These are phyloP conservation scores for Talaromyces amestolkiae DNA, from an alignment of 2,329 filamentous ascomycete genomes.

Conservation along the genomic window DNA sequence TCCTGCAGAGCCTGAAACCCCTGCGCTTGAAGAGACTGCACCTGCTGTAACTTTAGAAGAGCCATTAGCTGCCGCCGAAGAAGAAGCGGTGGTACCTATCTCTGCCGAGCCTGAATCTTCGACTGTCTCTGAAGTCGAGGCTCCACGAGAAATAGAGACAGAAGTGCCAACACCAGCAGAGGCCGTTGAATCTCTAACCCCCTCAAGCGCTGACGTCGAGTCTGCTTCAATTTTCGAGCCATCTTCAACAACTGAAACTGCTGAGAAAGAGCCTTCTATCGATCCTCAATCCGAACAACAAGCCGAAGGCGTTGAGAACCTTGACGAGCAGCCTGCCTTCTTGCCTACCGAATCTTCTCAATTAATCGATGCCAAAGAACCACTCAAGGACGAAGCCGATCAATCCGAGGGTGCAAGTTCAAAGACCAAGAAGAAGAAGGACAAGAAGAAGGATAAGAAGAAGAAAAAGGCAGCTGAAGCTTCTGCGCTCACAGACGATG, in stretches of 20 bases:
- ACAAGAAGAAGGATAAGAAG: slow-evolving; percentile 35
- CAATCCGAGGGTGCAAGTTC: slow-evolving; percentile 16
- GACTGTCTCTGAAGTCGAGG: neutral
- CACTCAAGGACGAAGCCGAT: neutral
- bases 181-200: neutral
- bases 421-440: slow-evolving; percentile 35
- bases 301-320: neutral
- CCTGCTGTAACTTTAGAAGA: neutral
- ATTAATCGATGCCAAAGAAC: neutral
- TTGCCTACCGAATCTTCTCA: neutral
- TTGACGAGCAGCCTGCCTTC: neutral
- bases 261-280: neutral
- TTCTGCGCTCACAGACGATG: slow-evolving; percentile 26
- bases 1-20: neutral
- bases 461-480: slow-evolving; percentile 12
- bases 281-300: neutral
- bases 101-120: neutral
- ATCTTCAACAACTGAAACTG: neutral
- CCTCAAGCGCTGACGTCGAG: neutral
- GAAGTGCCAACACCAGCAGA: neutral
- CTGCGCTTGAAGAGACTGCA: neutral
- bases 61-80: neutral
- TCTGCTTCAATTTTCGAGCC: neutral
- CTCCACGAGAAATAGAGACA: neutral
- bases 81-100: neutral